A percentile compares a stretch with the other conserved stretches of the same genome.
Evolutionary conservation across 106 monocot genomes (phyloP).

Genomic region (Phalaenopsis equestris): DNA sequence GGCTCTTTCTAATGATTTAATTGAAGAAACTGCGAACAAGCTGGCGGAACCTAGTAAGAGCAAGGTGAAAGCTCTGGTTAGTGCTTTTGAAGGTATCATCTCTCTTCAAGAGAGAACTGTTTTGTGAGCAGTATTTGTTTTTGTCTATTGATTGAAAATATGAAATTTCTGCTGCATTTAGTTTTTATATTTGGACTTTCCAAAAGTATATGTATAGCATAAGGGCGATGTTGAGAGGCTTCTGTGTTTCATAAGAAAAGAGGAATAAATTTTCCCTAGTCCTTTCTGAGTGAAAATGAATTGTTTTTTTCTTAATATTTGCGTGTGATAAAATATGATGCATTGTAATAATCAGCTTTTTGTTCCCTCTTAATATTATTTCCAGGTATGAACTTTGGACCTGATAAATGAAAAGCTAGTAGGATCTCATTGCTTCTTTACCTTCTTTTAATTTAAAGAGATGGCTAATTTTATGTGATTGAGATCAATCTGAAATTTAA

Average conservation of each 20-base stretch:
- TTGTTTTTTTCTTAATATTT: no score
- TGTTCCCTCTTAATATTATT: no score
- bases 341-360: no score
- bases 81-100: slow-evolving; percentile 80
- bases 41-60: slow-evolving; percentile 63
- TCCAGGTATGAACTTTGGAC: no score
- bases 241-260: not conserved
- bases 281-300: not conserved
- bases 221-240: not conserved
- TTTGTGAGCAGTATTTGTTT: not conserved
- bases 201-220: not conserved
- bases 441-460: no score
- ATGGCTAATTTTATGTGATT: no score
- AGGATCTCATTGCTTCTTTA: no score
- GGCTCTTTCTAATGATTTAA: slow-evolving; percentile 66
- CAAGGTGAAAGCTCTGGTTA: slow-evolving; percentile 85
- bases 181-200: not conserved
- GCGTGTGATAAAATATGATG: no score
- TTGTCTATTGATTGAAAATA: not conserved
- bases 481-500: no score
- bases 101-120: slow-evolving; percentile 57
- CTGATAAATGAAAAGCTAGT: no score
- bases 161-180: not conserved
- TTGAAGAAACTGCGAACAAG: slow-evolving; percentile 75
- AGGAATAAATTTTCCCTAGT: not conserved